Evolutionary conservation across 2,329 filamentous ascomycete species (phyloP).

Genomic region (Colletotrichum somersetense): DNA sequence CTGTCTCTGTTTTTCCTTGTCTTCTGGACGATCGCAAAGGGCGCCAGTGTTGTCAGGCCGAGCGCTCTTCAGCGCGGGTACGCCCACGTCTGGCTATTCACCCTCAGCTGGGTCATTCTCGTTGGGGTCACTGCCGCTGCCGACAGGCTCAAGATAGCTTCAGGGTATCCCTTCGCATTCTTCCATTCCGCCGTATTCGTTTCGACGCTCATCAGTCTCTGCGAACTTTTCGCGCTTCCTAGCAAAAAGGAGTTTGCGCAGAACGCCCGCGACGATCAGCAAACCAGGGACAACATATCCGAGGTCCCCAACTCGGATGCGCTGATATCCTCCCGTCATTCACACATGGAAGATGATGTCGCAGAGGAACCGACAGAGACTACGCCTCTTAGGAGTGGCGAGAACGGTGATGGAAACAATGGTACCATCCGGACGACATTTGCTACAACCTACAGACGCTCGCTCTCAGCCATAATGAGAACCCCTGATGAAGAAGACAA

Average conservation of each 20-base stretch:
- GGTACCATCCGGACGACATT: slow-evolving; percentile 61
- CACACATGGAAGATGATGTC: slow-evolving; percentile 51
- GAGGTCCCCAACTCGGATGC: slow-evolving; percentile 49
- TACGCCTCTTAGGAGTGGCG: slow-evolving; percentile 60
- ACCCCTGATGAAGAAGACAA: slow-evolving; percentile 47
- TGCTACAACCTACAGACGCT: slow-evolving; percentile 67
- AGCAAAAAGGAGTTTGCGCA: slow-evolving; percentile 78
- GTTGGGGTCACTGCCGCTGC: slow-evolving; percentile 81
- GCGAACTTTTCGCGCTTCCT: slow-evolving; percentile 84
- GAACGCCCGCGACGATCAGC: slow-evolving; percentile 65
- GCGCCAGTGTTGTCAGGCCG: slow-evolving; percentile 83
- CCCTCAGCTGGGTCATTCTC: slow-evolving; percentile 78
- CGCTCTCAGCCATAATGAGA: slow-evolving; percentile 52
- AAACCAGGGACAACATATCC: slow-evolving; percentile 55
- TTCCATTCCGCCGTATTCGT: slow-evolving; percentile 82
- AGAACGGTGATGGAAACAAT: slow-evolving; percentile 51
- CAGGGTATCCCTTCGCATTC: slow-evolving; percentile 85
- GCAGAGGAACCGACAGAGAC: slow-evolving; percentile 63
- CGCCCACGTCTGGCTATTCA: slow-evolving; percentile 85
- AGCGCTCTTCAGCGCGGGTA: slow-evolving; percentile 89
- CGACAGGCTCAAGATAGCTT: slow-evolving; percentile 77
- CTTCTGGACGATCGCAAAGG: slow-evolving; percentile 85
- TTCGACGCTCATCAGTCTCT: slow-evolving; percentile 79
- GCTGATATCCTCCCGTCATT: slow-evolving; percentile 56
- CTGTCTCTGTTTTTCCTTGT: slow-evolving; percentile 82